Base-by-base conservation (phyloP, 225 moss, liverwort and hornwort species). In the Polytrichum formosum region DNA sequence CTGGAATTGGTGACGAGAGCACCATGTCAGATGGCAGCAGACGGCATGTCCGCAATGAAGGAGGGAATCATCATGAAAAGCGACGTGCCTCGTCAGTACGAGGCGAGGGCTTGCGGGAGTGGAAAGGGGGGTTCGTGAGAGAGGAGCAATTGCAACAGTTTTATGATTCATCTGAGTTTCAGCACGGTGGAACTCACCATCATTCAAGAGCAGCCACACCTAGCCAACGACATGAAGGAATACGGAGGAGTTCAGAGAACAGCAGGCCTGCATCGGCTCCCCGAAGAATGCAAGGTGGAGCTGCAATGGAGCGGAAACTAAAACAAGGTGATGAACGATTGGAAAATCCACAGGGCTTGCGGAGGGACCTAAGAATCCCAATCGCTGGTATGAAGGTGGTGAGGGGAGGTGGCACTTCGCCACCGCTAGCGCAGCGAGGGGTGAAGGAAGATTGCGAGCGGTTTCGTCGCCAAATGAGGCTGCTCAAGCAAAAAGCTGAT, bases 361-460 rank as follows among this genome's bases (percentile, higher is more conserved):
- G 20, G 58, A 58, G 21, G 21, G 21, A 20, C 21, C 74, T 22
- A 70, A 72, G 78, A 23, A 79, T 60, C 71, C 53, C 76, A 83
- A 70, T 46, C 78, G 75, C 64, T 72, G 79, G 73, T 64, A 88
- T 20, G 58, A 23, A 58, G 72, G 71, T 7, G 75, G 78, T 1
- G 73, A 81, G 31, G 64, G 62, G 67, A 66, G 74, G 13, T 72
- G 66, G 20, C 68, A 30, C 37, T 66, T 62, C 26, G 59, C 61
- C 28, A 29, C 69, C 68, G 68, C 17, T 23, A 16, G 75, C 70
- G 26, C 77, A 82, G 61, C 72, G 75, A 53, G 84, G 77, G 68
- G 91, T 91, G 76, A 86, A 82, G 69, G 92, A 85, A 73, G 91
- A 92, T 25, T 92, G 92, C 66, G 90, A 90, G 75, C 90, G 84